These are phyloP conservation scores for Tolypocladium guangdongense DNA, from an alignment of 2,329 filamentous ascomycete genomes.

Conservation along the genomic window DNA sequence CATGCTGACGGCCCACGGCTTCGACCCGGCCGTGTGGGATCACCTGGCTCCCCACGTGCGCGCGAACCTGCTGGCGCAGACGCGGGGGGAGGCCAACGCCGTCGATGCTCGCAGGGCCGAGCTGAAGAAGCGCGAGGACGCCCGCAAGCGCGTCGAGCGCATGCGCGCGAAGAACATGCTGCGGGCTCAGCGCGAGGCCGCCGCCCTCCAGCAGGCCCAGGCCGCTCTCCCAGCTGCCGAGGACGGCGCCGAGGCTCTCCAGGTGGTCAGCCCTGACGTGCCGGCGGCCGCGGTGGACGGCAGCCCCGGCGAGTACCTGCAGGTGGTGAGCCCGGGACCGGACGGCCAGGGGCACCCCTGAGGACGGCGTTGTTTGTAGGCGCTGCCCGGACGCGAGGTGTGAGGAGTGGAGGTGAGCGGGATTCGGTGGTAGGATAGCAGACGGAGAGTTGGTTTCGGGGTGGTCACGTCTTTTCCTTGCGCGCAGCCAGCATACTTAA, in stretches of 20 bases:
- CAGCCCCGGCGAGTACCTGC: neutral
- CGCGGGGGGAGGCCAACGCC: constrained; percentile 5
- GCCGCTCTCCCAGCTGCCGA: neutral
- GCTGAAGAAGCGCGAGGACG: constrained; percentile 10
- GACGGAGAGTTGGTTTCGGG: neutral
- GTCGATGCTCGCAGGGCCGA: constrained; percentile 7
- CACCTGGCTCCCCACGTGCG: constrained; percentile 7
- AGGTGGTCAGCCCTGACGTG: neutral
- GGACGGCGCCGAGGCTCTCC: neutral
- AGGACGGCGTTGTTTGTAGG: neutral
- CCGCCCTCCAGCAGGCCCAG: neutral
- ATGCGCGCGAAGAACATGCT: neutral
- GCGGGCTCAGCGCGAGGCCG: neutral
- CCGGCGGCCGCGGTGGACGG: neutral
- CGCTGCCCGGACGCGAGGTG: neutral
- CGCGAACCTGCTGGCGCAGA: constrained; percentile 10
- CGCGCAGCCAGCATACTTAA: neutral
- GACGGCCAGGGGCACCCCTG: neutral
- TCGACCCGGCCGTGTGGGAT: constrained; percentile 10
- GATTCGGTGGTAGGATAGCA: no score
- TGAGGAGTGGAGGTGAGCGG: no score
- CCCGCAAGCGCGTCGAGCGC: constrained; percentile 9
- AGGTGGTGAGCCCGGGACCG: neutral
- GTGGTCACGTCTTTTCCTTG: no score
- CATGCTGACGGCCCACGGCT: constrained; percentile 13